Base-by-base conservation (phyloP, 805 yeast genomes). In the Candida fluviatilis region DNA sequence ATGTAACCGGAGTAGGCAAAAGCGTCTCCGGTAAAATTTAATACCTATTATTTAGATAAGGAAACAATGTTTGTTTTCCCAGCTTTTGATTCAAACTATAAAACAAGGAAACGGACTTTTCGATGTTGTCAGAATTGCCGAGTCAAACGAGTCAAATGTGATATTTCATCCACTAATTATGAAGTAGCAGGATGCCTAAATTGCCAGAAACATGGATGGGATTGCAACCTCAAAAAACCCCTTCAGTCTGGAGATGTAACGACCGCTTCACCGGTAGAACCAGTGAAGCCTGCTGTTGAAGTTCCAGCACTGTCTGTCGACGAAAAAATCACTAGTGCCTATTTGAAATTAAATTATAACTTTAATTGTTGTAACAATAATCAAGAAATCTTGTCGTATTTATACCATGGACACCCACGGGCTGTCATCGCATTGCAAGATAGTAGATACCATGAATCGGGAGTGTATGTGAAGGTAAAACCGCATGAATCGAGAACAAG, bases 1-100 rank as follows among this genome's bases (percentile, higher is more conserved):
- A n/a, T n/a, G n/a, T n/a, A n/a, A n/a, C n/a, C n/a, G n/a, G n/a
- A n/a, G n/a, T n/a, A n/a, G n/a, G n/a, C n/a, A n/a, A n/a, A n/a
- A n/a, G n/a, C n/a, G n/a, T n/a, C n/a, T n/a, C n/a, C n/a, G n/a
- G n/a, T n/a, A n/a, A n/a, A n/a, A n/a, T n/a, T 21, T 21, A 21
- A 21, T 21, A 21, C 24, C n/a, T 21, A 21, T 10, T 10, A 21
- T 21, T 10, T 6, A 6, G 8, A 21, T 21, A 21, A 21, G 24
- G 24, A 21, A n/a, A 21, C 8, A 18, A 60, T 61, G 68, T 55
- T 51, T 46, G 66, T 60, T 11, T 62, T 62, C 36, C 69, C 69
- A 7, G 69, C 66, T 13, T 58, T 60, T 36, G 55, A 62, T 40
- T 42, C 54, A 31, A 60, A 54, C 45, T 62, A 60, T 45, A 58